These are phyloP conservation scores for Globisporangium viniferum DNA, from an alignment of 352 stramenopile species.

Conservation along the genomic window DNA sequence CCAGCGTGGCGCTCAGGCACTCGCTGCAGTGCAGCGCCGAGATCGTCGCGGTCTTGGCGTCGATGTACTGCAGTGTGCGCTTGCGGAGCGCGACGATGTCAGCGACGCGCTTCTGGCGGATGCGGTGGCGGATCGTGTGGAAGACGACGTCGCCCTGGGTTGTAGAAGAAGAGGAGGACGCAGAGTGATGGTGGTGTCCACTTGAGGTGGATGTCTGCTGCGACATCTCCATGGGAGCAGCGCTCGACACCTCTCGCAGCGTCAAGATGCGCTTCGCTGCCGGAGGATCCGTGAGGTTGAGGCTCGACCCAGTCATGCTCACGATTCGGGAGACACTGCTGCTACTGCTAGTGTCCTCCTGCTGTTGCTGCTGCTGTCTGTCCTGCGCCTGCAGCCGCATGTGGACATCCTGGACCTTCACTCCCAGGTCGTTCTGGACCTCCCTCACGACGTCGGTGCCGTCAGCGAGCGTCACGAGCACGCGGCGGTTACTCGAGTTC, in stretches of 20 bases:
- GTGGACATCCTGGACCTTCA: slow-evolving; percentile 35
- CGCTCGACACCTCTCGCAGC: slow-evolving; percentile 53
- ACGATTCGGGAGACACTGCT: slow-evolving; percentile 8
- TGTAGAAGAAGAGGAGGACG: background rate
- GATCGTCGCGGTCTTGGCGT: slow-evolving; percentile 51
- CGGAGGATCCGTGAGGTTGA: slow-evolving; percentile 16
- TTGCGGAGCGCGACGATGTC: slow-evolving; percentile 52
- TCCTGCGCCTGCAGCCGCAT: slow-evolving; percentile 34
- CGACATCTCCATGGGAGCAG: slow-evolving; percentile 20
- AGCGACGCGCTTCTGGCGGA: slow-evolving; percentile 42
- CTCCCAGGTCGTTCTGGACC: slow-evolving; percentile 40
- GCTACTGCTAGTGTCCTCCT: background rate
- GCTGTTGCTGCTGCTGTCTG: background rate
- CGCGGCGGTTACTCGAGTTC: slow-evolving; percentile 61
- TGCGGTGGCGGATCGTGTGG: slow-evolving; percentile 34
- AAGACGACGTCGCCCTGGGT: slow-evolving; percentile 40
- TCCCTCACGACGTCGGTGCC: slow-evolving; percentile 43
- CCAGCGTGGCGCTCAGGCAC: slow-evolving; percentile 31
- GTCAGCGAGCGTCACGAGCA: slow-evolving; percentile 61
- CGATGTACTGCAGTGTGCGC: slow-evolving; percentile 42
- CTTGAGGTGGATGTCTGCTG: background rate
- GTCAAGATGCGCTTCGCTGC: slow-evolving; percentile 40
- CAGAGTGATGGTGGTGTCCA: background rate
- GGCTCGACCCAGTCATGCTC: background rate
- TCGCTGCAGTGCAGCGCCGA: slow-evolving; percentile 40